phyloP scores from a whole-genome alignment of 2,329 filamentous ascomycete genomes.

The Setomelanomma holmii region DNA sequence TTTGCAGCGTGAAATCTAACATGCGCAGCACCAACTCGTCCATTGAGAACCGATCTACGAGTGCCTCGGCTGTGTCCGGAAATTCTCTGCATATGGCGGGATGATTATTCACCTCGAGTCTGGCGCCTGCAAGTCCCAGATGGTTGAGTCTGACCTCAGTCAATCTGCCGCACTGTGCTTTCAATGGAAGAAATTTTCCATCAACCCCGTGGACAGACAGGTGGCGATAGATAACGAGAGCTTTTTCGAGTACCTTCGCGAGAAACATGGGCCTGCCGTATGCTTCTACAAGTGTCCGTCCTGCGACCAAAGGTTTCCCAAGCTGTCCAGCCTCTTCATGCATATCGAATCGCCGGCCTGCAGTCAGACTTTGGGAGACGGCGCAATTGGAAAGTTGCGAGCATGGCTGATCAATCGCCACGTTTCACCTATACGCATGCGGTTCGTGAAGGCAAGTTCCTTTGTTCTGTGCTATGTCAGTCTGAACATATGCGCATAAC shows the following conservation, averaged over 20 bases:
- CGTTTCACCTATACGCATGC: not conserved
- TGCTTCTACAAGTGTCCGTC: slow-evolving; percentile 10
- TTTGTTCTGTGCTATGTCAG: too few species aligned
- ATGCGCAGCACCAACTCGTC: not conserved
- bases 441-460: too few species aligned
- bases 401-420: not conserved
- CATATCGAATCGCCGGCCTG: slow-evolving; percentile 17
- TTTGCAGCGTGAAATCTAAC: not conserved
- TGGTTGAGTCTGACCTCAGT: not conserved
- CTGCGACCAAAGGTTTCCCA: slow-evolving; percentile 11
- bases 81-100: not conserved
- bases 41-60: not conserved
- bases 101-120: not conserved
- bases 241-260: not conserved
- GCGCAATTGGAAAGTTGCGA: not conserved
- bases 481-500: too few species aligned
- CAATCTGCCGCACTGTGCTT: not conserved
- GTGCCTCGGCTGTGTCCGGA: not conserved
- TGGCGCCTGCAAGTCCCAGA: not conserved
- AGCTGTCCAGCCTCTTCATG: slow-evolving; percentile 18
- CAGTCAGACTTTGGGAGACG: slow-evolving; percentile 5
- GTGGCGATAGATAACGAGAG: not conserved
- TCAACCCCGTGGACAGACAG: not conserved
- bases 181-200: not conserved
- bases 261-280: not conserved